These are phyloP conservation scores for Geosmithia putterillii DNA, from an alignment of 2,329 filamentous ascomycete genomes.

Conservation along the genomic window DNA sequence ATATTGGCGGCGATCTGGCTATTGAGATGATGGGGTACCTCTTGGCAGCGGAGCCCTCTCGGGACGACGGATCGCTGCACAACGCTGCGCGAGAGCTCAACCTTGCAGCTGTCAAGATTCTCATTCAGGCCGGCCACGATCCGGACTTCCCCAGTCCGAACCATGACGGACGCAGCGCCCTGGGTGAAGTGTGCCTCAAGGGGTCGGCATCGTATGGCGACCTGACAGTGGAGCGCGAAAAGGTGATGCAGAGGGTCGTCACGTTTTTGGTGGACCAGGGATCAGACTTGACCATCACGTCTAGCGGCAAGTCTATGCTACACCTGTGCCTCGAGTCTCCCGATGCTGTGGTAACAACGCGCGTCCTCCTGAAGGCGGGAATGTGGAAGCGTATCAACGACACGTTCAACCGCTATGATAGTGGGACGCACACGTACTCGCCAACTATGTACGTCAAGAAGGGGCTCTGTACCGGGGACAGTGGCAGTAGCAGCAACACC, in stretches of 20 bases:
- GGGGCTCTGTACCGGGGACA: constrained; percentile 18
- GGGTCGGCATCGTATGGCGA: constrained; percentile 29
- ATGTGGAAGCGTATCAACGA: constrained; percentile 55
- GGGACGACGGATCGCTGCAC: constrained; percentile 55
- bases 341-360: constrained; percentile 41
- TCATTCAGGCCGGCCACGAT: constrained; percentile 48
- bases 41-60: constrained; percentile 40
- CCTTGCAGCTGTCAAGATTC: constrained; percentile 38
- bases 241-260: constrained; percentile 45
- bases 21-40: constrained; percentile 42
- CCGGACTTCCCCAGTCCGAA: constrained; percentile 52
- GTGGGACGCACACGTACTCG: constrained; percentile 45
- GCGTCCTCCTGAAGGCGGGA: constrained; percentile 46
- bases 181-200: constrained; percentile 51
- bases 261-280: constrained; percentile 41
- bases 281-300: constrained; percentile 40
- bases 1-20: constrained; percentile 37
- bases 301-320: constrained; percentile 44
- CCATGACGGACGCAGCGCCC: constrained; percentile 48
- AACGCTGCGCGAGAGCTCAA: constrained; percentile 50
- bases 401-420: constrained; percentile 40
- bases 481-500: constrained; percentile 18
- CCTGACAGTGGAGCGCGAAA: constrained; percentile 33
- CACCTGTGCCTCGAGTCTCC: constrained; percentile 46
- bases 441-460: constrained; percentile 49